Evolutionary conservation across 805 yeast genomes (phyloP).

Genomic region (Saturnispora silvae): DNA sequence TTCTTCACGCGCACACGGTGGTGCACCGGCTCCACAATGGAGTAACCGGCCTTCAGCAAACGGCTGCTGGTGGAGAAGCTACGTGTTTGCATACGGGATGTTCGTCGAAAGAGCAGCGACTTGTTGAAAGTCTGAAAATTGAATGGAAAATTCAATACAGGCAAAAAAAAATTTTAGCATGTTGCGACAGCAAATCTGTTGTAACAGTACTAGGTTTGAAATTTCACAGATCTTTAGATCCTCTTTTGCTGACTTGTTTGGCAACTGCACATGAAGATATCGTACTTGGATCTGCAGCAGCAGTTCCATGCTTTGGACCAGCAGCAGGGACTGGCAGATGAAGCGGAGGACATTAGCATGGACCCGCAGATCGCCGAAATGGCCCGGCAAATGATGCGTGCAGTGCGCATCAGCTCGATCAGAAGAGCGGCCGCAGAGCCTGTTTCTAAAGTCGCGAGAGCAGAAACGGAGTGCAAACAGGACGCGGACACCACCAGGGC

Average conservation of each 20-base stretch:
- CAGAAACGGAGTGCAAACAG: background rate
- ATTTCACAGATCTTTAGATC: too few relatives aligned
- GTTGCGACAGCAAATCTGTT: too few relatives aligned
- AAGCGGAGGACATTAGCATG: background rate
- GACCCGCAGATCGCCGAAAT: background rate
- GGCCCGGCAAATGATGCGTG: background rate
- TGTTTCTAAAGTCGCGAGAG: background rate
- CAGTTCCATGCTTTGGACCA: background rate
- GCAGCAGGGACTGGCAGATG: background rate
- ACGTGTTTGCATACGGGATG: slow-evolving; percentile 12
- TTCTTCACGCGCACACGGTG: slow-evolving; percentile 75
- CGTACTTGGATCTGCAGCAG: background rate
- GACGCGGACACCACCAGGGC: background rate
- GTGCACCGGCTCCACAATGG: slow-evolving; percentile 85
- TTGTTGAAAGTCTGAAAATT: background rate
- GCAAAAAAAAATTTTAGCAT: too few relatives aligned
- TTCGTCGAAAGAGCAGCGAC: background rate
- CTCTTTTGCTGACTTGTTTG: too few relatives aligned
- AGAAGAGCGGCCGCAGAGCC: background rate
- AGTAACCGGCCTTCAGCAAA: slow-evolving; percentile 42
- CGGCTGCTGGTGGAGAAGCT: slow-evolving; percentile 26
- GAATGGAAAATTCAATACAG: too few relatives aligned
- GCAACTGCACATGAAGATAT: background rate
- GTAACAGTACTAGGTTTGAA: too few relatives aligned
- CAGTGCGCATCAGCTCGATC: too few relatives aligned